Conservation (phyloP, 768 basidiomycete species). For the Phlebiopsis flavidoalba region DNA sequence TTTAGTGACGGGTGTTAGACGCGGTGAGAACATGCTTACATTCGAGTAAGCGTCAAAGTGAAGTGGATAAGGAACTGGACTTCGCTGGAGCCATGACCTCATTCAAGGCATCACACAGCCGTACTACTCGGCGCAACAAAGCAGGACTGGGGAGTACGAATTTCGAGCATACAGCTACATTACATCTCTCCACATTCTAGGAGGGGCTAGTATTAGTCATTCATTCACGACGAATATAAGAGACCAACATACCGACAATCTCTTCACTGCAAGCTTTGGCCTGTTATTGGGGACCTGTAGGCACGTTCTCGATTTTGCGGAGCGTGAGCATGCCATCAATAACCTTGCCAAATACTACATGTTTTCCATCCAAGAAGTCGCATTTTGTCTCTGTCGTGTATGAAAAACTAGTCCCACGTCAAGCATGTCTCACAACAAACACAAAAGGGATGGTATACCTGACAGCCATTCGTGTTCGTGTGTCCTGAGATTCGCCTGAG, state of each 20-base stretch:
- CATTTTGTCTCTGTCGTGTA: conserved; percentile 93
- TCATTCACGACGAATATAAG: neutral
- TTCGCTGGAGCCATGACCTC: too few relatives aligned
- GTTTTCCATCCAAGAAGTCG: conserved; percentile 93
- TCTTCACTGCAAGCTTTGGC: conserved; percentile 85
- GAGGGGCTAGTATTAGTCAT: neutral
- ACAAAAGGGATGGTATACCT: conserved; percentile 35
- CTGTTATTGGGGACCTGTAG: conserved; percentile 85
- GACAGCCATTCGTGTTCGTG: conserved; percentile 93
- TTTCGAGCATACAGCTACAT: neutral
- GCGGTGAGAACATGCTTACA: too few relatives aligned
- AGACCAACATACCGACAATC: conserved; percentile 60
- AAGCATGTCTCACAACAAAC: neutral
- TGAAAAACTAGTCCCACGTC: conserved; percentile 71
- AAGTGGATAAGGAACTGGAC: too few relatives aligned
- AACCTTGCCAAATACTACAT: conserved; percentile 89
- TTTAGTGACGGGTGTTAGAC: too few relatives aligned
- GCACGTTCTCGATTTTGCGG: conserved; percentile 93
- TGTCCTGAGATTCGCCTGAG: conserved; percentile 91
- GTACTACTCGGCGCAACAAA: too few relatives aligned
- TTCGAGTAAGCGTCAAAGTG: too few relatives aligned
- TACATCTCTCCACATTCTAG: conserved; percentile 38
- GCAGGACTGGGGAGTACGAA: too few relatives aligned
- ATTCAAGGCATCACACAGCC: too few relatives aligned
- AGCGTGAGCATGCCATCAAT: conserved; percentile 93